Base-by-base conservation (phyloP, 1,284 basidiomycete species). In the Sanghuangporus baumii region DNA sequence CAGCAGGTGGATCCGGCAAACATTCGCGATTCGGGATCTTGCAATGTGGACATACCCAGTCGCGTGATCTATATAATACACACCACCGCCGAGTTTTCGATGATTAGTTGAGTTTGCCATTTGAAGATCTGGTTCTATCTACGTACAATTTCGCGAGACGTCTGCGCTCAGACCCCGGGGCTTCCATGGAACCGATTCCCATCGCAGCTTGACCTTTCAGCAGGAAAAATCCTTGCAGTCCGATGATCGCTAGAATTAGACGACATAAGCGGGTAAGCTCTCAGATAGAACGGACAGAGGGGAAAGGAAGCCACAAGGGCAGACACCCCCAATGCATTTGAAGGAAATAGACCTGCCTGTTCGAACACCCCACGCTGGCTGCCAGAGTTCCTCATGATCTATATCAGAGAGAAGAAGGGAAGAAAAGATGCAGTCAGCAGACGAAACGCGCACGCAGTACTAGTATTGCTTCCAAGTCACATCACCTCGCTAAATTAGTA, bases 291-390 rank as follows among this genome's bases (percentile, higher is more conserved):
- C 18, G 26, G 1, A 46, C 8, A 46, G 11, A 1, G 43, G 14
- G 43, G 43, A 18, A 46, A 41, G 34, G 16, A 14, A 18, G 40
- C 46, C 16, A 55, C 8, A 20, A 41, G 46, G 31, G 46, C 57
- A 40, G 20, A 47, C 43, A 54, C 64, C 38, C 55, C 43, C 50
- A 51, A 11, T 7, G 50, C 2, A 51, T 9, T 8, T 23, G 14
- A 51, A 8, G 50, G 9, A 43, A 59, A 34, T 37, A 9, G 26
- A 77, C 74, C 56, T 66, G 87, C 93, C 93, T 63, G 96, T 98
- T 64, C 96, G 84, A 31, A 98, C 92, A 61, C 96, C 96, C 96
- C 96, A 98, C 12, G 96, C 94, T 37, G 96, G 96, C 75, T 97
- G 94, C 96, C 96, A 98, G 50, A 91, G 78, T 69, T 95, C 91